Evolutionary conservation across 2,329 filamentous ascomycete genomes (phyloP), one percentile per base, ranked within the genome.

Genomic region (Arthrobotrys sphaeroides): DNA sequence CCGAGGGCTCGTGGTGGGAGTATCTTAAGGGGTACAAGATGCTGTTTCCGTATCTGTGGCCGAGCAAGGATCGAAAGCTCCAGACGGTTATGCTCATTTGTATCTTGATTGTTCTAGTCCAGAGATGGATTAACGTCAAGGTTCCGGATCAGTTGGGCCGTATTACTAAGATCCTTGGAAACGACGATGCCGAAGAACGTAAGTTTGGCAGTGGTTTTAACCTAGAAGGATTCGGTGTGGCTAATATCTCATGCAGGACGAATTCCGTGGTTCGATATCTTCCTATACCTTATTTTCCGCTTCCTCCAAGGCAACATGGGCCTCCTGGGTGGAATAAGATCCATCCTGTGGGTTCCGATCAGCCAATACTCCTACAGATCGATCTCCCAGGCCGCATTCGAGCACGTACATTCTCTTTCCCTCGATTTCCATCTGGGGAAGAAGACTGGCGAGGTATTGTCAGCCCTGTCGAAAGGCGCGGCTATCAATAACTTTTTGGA

Each of bases 11-110:
- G 61, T 99, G 95, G 95, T 96, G 91, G 89, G 94, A 98, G 81
- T 99, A 99, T 82, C 85, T 97, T 75, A 90, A 90, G 77, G 93
- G 94, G 49, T 99, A 98, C 82, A 91, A 90, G 10, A 86, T 97
- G 60, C 97, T 99, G 83, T 96, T 98, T 82, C 94, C 94, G 0
- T 99, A 98, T 81, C 88, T 98, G 72, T 99, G 95, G 95, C 95
- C 95, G 0, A 91, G 90, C 80, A 94, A 94, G 80, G 90, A 92
- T 59, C 84, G 86, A 38, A 87, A 85, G 77, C 85, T 99, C 66
- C 90, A 97, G 84, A 78, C 93, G 22, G 87, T 94, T 65, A 93
- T 97, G 18, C 82, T 96, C 18, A 80, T 93, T 53, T 98, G 95
- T 83, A 94, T 98, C 80, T 61, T 88, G 36, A 86, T 99, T 53